phyloP scores from a whole-genome alignment of 805 yeast species.

The Candida parachauliodes region DNA sequence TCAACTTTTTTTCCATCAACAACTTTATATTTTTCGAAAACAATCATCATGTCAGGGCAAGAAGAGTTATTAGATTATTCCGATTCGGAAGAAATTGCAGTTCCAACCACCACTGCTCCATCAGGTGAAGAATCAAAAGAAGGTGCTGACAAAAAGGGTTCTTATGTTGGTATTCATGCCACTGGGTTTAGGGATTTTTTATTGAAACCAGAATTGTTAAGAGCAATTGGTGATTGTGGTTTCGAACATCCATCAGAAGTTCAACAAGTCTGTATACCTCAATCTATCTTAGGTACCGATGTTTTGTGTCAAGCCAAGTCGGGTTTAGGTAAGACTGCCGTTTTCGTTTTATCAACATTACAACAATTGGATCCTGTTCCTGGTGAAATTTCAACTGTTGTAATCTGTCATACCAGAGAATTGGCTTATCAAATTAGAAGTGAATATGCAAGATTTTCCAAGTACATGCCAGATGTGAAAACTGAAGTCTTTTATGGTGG shows the following conservation, averaged over 20 bases:
- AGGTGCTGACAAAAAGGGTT: slow-evolving; percentile 84
- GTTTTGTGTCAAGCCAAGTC: slow-evolving; percentile 99
- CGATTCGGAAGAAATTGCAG: slow-evolving; percentile 93
- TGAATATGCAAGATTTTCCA: slow-evolving; percentile 95
- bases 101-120: slow-evolving; percentile 39
- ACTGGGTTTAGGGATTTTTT: slow-evolving; percentile 98
- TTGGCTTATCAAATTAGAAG: slow-evolving; percentile 97
- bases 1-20: slow-evolving; percentile 2
- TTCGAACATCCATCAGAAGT: slow-evolving; percentile 68
- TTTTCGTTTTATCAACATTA: slow-evolving; percentile 89
- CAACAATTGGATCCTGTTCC: slow-evolving; percentile 97
- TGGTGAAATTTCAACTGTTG: slow-evolving; percentile 93
- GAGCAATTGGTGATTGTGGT: slow-evolving; percentile 99
- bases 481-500: slow-evolving; percentile 98
- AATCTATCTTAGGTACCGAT: slow-evolving; percentile 95
- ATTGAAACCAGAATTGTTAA: slow-evolving; percentile 91
- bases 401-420: slow-evolving; percentile 97
- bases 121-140: slow-evolving; percentile 35
- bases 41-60: slow-evolving; percentile 78
- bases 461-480: slow-evolving; percentile 96
- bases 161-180: slow-evolving; percentile 96
- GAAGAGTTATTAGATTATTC: slow-evolving; percentile 99
- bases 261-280: slow-evolving; percentile 98
- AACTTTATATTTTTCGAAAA: background rate
- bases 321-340: slow-evolving; percentile 99